Percentiles rank a stretch among this genome's conserved stretches.
Evolutionary conservation across 768 basidiomycete genomes (phyloP).

Genomic region (Clavaria fumosa): DNA sequence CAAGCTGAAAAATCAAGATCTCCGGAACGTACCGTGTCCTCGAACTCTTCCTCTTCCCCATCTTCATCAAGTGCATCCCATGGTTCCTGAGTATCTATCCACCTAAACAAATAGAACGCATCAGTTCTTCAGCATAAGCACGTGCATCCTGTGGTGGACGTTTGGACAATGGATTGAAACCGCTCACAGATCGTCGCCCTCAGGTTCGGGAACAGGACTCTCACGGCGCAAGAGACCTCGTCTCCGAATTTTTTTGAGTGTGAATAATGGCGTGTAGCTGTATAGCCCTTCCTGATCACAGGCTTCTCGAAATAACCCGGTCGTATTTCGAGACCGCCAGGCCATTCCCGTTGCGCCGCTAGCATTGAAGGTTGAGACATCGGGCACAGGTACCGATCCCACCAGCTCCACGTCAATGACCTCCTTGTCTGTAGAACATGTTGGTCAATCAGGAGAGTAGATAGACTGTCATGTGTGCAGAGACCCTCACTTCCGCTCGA

Average conservation of each 20-base stretch:
- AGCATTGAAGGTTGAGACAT: background rate
- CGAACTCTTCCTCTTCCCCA: background rate
- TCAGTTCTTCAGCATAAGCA: background rate
- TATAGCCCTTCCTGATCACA: constrained; percentile 1
- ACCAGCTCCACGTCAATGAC: background rate
- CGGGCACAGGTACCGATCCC: background rate
- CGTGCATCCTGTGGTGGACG: too few species aligned
- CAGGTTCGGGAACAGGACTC: background rate
- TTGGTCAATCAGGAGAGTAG: background rate
- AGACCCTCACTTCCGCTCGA: constrained; percentile 2
- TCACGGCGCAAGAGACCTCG: constrained; percentile 2
- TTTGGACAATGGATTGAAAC: background rate
- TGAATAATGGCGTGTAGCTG: constrained; percentile 5
- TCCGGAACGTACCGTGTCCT: background rate
- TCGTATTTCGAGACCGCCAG: constrained; percentile 1
- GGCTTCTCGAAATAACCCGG: background rate
- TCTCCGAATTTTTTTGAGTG: constrained; percentile 2
- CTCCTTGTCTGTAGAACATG: constrained; percentile 1
- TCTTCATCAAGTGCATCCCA: constrained; percentile 2
- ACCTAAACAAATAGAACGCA: background rate
- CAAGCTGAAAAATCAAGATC: too few species aligned
- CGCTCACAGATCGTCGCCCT: constrained; percentile 3
- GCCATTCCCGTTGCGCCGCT: background rate
- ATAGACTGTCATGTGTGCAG: background rate
- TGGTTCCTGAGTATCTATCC: background rate